Evolutionary conservation across 805 yeast species (phyloP), one percentile per base, ranked within the genome.

Genomic region (Tetrapisispora iriomotensis): DNA sequence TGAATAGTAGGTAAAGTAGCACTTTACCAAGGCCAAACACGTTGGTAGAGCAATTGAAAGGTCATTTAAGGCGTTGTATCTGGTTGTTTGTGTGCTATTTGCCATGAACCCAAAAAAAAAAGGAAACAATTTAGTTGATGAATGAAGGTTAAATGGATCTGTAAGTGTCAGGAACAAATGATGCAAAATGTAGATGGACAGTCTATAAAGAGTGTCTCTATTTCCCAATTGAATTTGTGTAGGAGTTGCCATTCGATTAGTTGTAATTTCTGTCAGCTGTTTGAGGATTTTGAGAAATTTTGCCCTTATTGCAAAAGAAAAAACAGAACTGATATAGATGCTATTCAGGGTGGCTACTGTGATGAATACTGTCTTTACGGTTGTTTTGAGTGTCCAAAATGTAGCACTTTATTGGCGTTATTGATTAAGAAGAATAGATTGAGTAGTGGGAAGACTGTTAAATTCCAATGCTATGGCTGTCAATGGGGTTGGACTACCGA

Each of bases 361-460:
- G 14, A 12, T 6, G 23, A 33, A 6, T 12, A 21, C 25, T 33
- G 36, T 24, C 15, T 12, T 13, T 9, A 18, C 25, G 36, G 36
- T 12, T 33, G 36, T 18, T 33, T 33, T 17, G 23, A 15, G 25
- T 33, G 36, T 18, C 36, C 36, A 6, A 33, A 24, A 5, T 33
- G 36, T 24, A 15, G 17, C 2, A 10, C 17, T 14, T 33, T 29
- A 5, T 33, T 33, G 13, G 29, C 29, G 12, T 33, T 22, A 15
- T 4, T 18, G 14, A 12, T 22, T 19, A 19, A 19, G 22, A 15
- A 17, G 14, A 15, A 20, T 24, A 15, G 12, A 10, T 17, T 22
- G 17, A 6, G 8, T 15, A 6, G 9, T 29, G 13, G 20, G 18
- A 33, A 12, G 10, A 18, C 2, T 24, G 9, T 24, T 8, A 6